Percentiles rank a stretch among this genome's conserved stretches.
Conservation (phyloP, 2,329 filamentous ascomycete genomes). For the Aspergillus aculeatinus region DNA sequence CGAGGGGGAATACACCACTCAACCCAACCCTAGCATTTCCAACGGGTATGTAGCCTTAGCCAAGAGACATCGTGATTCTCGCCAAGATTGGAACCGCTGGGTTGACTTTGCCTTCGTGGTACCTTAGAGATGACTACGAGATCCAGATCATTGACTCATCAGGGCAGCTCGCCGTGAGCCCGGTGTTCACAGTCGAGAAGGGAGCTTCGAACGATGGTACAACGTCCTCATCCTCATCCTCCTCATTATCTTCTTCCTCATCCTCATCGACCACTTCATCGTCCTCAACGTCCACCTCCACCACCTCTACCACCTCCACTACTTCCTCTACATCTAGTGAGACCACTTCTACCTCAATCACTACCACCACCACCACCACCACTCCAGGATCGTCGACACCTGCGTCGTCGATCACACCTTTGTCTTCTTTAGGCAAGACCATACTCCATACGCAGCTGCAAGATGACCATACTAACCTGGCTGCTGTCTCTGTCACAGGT, state of each 20-base stretch:
- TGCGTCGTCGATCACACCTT: not conserved
- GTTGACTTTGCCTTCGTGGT: not conserved
- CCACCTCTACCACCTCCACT: not conserved
- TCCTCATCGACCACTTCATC: not conserved
- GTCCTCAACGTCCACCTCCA: not conserved
- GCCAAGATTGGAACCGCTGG: not conserved
- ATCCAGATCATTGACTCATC: conserved; percentile 7
- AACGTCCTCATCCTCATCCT: not conserved
- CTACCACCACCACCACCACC: not conserved
- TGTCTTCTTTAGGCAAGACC: conserved; percentile 5
- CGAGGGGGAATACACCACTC: conserved; percentile 1
- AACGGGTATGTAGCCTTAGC: conserved; percentile 1
- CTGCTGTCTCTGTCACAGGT: not conserved
- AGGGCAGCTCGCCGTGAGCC: conserved; percentile 2
- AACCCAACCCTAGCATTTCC: conserved; percentile 5
- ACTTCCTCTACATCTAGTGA: conserved; percentile 1
- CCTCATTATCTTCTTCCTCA: not conserved
- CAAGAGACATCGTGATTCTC: not conserved
- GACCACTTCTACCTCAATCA: conserved; percentile 1
- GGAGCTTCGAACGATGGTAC: conserved; percentile 4
- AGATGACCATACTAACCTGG: not conserved
- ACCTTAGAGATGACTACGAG: conserved; percentile 1
- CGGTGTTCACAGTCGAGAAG: conserved; percentile 6
- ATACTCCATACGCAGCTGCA: not conserved
- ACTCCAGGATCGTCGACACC: not conserved